A percentile compares a stretch with the other conserved stretches of the same genome.
These are phyloP conservation scores for Linnemannia elongata DNA, from an alignment of 192 early-diverging fungal species.

Conservation along the genomic window DNA sequence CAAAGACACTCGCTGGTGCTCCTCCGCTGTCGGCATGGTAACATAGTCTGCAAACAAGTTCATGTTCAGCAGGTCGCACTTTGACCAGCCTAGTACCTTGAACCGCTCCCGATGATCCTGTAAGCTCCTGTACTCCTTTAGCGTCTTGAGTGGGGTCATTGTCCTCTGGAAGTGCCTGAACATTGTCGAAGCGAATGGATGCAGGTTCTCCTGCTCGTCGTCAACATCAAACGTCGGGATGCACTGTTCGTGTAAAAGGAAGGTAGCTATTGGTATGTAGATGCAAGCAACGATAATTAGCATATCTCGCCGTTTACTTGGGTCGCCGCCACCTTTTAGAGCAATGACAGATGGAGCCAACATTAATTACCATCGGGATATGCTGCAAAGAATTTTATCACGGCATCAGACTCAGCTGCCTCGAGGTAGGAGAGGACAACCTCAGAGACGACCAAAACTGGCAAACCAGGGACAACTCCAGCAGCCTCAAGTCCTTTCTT, in stretches of 20 bases:
- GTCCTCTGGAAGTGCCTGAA: slow-evolving; percentile 48
- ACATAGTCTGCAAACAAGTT: slow-evolving; percentile 37
- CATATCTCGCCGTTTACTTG: too few species aligned
- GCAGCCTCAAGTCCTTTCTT: slow-evolving; percentile 20
- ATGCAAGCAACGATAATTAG: too few species aligned
- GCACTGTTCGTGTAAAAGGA: slow-evolving; percentile 50
- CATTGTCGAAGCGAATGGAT: slow-evolving; percentile 47
- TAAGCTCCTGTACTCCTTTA: slow-evolving; percentile 32
- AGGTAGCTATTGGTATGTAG: slow-evolving; percentile 29
- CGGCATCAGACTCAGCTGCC: slow-evolving; percentile 40
- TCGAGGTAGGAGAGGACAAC: slow-evolving; percentile 48
- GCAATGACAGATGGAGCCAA: not conserved
- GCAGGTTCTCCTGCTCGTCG: slow-evolving; percentile 24
- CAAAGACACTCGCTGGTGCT: slow-evolving; percentile 29
- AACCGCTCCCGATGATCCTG: slow-evolving; percentile 42
- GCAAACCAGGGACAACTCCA: slow-evolving; percentile 15
- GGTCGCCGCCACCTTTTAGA: not conserved
- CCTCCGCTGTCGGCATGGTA: slow-evolving; percentile 21
- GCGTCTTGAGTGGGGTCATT: slow-evolving; percentile 51
- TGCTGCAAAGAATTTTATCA: slow-evolving; percentile 35
- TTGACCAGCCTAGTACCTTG: slow-evolving; percentile 27
- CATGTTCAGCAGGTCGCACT: slow-evolving; percentile 48
- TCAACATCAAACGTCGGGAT: slow-evolving; percentile 42
- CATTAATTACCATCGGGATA: slow-evolving; percentile 32
- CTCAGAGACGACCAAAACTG: slow-evolving; percentile 45